Evolutionary conservation across 2,329 filamentous ascomycete species (phyloP).

Genomic region (Pleomassaria siparia): DNA sequence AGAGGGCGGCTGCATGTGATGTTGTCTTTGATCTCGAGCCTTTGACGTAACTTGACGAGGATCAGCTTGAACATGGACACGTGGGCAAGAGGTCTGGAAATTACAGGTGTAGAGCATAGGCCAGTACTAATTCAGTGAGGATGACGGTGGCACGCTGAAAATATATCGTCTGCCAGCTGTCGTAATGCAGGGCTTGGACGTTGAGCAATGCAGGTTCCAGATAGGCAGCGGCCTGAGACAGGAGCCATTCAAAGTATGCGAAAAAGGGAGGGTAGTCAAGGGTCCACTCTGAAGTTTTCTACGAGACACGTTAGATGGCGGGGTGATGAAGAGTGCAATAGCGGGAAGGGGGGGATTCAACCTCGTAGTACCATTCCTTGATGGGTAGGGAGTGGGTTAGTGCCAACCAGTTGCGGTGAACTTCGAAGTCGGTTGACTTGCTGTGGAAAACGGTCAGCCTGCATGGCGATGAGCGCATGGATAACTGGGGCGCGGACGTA

Average conservation of each 20-base stretch:
- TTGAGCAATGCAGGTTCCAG: conserved; percentile 80
- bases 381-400: conserved; percentile 87
- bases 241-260: conserved; percentile 90
- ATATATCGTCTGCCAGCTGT: conserved; percentile 90
- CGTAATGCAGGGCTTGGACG: conserved; percentile 78
- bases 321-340: not conserved
- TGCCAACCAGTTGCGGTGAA: conserved; percentile 97
- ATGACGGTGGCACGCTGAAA: conserved; percentile 93
- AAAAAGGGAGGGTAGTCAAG: conserved; percentile 99
- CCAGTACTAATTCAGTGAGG: conserved; percentile 76
- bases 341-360: conserved; percentile 28
- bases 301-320: not conserved
- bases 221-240: conserved; percentile 78
- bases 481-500: conserved; percentile 54
- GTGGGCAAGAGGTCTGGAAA: not conserved
- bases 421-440: conserved; percentile 98
- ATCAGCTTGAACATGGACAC: conserved; percentile 13
- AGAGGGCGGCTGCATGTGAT: conserved; percentile 83
- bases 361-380: conserved; percentile 92
- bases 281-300: conserved; percentile 98
- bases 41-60: conserved; percentile 70
- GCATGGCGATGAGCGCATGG: conserved; percentile 5
- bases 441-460: conserved; percentile 52
- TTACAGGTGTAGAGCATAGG: conserved; percentile 78
- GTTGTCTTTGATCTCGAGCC: conserved; percentile 72